These are phyloP conservation scores for Panicum virgatum DNA, from an alignment of 202 grass and related monocot species.

Conservation along the genomic window DNA sequence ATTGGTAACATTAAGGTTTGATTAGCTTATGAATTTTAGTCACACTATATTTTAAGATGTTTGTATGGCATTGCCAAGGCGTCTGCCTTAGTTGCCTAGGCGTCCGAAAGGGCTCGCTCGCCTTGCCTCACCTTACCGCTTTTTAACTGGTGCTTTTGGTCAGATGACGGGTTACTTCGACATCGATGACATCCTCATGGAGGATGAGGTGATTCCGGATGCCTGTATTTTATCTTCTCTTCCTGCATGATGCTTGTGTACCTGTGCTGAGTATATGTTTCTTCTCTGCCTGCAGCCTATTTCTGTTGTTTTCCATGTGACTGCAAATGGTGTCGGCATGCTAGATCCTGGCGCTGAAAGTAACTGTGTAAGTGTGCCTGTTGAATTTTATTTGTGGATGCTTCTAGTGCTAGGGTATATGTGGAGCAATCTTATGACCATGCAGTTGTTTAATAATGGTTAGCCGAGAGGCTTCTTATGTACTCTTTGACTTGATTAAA, in stretches of 20 bases:
- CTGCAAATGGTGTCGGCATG: slow-evolving; percentile 60
- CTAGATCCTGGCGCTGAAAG: slow-evolving; percentile 74
- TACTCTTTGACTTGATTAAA: neutral
- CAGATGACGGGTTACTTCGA: slow-evolving; percentile 61
- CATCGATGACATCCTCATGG: slow-evolving; percentile 70
- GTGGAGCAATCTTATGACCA: neutral
- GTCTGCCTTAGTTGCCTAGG: too few relatives aligned
- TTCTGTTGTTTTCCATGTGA: slow-evolving; percentile 68
- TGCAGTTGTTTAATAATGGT: neutral
- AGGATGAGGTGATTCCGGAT: slow-evolving; percentile 51
- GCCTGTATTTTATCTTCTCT: neutral
- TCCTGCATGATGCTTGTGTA: neutral
- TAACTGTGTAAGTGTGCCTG: slow-evolving; percentile 51
- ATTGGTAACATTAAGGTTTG: too few relatives aligned
- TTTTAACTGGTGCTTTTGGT: neutral
- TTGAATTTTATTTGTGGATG: neutral
- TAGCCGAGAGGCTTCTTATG: neutral
- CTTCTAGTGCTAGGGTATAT: neutral
- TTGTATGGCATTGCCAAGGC: too few relatives aligned
- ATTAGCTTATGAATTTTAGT: too few relatives aligned
- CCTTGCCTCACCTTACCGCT: too few relatives aligned
- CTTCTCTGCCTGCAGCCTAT: slow-evolving; percentile 42
- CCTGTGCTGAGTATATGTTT: slow-evolving; percentile 8
- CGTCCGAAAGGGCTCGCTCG: too few relatives aligned
- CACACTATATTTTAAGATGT: too few relatives aligned